These are phyloP conservation scores for Malus hybrid DNA, from an alignment of 331 rosid genomes.

Conservation along the genomic window DNA sequence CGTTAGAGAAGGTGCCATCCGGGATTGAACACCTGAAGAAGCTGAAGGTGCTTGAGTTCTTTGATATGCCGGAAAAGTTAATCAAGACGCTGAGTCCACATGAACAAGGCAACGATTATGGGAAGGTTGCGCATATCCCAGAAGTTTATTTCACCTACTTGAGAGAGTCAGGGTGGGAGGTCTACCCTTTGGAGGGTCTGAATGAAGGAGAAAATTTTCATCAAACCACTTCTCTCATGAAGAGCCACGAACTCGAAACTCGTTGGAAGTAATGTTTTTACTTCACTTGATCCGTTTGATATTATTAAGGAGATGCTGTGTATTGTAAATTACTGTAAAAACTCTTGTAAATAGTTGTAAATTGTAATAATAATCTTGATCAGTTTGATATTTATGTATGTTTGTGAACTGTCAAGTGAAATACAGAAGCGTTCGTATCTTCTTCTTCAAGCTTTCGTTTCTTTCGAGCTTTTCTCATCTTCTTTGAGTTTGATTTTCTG, in stretches of 20 bases:
- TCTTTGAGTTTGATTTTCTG: too few relatives aligned
- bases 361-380: too few relatives aligned
- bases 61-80: conserved; percentile 6
- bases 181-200: background rate
- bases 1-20: conserved; percentile 10
- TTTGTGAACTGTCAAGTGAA: too few relatives aligned
- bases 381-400: too few relatives aligned
- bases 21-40: conserved; percentile 14
- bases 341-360: too few relatives aligned
- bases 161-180: conserved; percentile 7
- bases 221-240: background rate
- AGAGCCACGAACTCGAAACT: background rate
- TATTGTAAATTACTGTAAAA: too few relatives aligned
- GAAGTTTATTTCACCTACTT: conserved; percentile 6
- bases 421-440: too few relatives aligned
- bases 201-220: background rate
- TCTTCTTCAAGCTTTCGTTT: too few relatives aligned
- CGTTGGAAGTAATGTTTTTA: conserved; percentile 3
- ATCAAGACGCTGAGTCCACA: background rate
- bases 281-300: too few relatives aligned
- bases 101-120: background rate
- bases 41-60: conserved; percentile 2
- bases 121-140: conserved; percentile 2
- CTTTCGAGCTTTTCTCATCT: too few relatives aligned
- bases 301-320: too few relatives aligned